A percentile compares a stretch with the other conserved stretches of the same genome.
These are phyloP conservation scores for Leishmania tropica DNA, from an alignment of 208 protist species.

Conservation along the genomic window DNA sequence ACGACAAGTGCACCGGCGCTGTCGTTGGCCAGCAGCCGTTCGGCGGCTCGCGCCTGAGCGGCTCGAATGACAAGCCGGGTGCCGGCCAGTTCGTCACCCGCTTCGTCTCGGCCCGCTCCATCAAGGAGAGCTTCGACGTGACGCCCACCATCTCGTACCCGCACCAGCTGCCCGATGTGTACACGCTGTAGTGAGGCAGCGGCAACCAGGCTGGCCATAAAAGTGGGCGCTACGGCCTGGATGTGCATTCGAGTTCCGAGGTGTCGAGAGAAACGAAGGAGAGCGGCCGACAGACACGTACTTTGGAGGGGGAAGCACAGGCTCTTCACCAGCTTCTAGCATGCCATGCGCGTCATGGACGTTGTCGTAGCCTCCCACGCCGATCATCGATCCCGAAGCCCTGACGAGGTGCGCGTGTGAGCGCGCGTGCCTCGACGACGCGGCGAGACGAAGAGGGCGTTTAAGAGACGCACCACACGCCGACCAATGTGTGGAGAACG, in stretches of 20 bases:
- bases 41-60: constrained; percentile 90
- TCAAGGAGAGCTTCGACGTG: constrained; percentile 97
- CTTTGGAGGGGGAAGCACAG: background rate
- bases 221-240: background rate
- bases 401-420: background rate
- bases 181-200: constrained; percentile 42
- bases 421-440: background rate
- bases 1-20: constrained; percentile 98
- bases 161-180: constrained; percentile 82
- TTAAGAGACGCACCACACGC: background rate
- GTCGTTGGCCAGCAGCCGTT: constrained; percentile 99
- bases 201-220: background rate
- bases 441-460: background rate
- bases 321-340: background rate
- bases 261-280: background rate
- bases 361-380: background rate
- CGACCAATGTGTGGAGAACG: background rate
- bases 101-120: constrained; percentile 91
- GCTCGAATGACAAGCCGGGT: constrained; percentile 98
- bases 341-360: background rate
- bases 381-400: background rate
- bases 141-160: constrained; percentile 91
- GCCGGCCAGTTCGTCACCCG: constrained; percentile 89
- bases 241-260: background rate
- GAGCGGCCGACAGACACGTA: background rate